Base-by-base conservation (phyloP, 75 land plant species). In the Selaginella moellendorffii region DNA sequence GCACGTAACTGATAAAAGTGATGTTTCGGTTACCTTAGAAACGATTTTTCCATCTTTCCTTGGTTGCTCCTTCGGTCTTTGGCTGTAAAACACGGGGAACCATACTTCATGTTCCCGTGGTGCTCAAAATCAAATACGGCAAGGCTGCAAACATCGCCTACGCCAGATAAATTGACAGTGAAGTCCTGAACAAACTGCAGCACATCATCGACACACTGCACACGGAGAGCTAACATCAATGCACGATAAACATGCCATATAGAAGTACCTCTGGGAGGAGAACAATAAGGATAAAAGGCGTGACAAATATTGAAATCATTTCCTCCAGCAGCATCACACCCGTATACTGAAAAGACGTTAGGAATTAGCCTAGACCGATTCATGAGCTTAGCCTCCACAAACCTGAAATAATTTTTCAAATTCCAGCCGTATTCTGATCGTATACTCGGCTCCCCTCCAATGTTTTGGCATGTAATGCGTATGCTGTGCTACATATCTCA, bases 1-100 rank as follows among this genome's bases (percentile, higher is more conserved):
- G 14, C 46, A 36, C 14, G 46, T 36, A 36, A 14, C 14, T 5
- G 14, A 36, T 36, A 14, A 36, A 5, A 5, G 10, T n/a, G n/a
- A n/a, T 36, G 46, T 36, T 5, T 27, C 21, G 23, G 12, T 20
- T 68, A 89, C 98, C 96, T 83, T 28, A 93, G 72, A 67, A 93
- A 88, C 54, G 98, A 93, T 70, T 93, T 93, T 66, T 93, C 98
- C 96, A 93, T 85, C 78, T 93, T 93, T 54, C 98, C 98, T 66
- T 93, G 96, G 26, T 86, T 83, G 63, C 98, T 93, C 66, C 98
- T 78, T 67, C 54, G 71, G 1, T 72, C 63, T 25, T 75, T 81
- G 29, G 72, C 31, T 14, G 82, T 69, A 72, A 80, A 74, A 53
- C 54, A 77, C 25, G 98, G 96, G 27, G 98, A 93, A 28, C 81